These are phyloP conservation scores for Trichosporon sp. DNA, from an alignment of 1,284 basidiomycete genomes.

Conservation along the genomic window DNA sequence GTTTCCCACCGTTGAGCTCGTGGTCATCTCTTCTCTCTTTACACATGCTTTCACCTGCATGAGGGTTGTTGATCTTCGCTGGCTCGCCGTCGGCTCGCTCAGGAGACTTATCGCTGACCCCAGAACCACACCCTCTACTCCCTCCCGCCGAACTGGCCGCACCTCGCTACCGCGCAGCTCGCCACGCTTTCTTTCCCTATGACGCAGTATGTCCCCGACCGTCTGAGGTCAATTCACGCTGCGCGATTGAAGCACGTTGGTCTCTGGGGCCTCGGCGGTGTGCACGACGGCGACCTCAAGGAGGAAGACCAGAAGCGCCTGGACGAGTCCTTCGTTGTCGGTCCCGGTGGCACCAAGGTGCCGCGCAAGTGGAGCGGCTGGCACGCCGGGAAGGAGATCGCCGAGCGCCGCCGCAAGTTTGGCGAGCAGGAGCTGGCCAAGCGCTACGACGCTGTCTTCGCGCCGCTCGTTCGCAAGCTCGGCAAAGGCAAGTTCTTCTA, in stretches of 20 bases:
- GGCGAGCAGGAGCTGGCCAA: slow-evolving; percentile 44
- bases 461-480: slow-evolving; percentile 42
- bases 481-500: slow-evolving; percentile 41
- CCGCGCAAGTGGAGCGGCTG: slow-evolving; percentile 46
- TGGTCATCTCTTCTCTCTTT: no score
- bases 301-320: slow-evolving; percentile 43
- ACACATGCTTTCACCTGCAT: no score
- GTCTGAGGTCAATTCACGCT: slow-evolving; percentile 43
- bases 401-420: slow-evolving; percentile 40
- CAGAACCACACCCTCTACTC: slow-evolving; percentile 55
- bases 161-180: slow-evolving; percentile 42
- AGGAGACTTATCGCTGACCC: neutral
- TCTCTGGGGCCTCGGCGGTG: slow-evolving; percentile 51
- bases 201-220: slow-evolving; percentile 50
- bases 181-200: slow-evolving; percentile 42
- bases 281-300: slow-evolving; percentile 38
- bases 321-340: slow-evolving; percentile 43
- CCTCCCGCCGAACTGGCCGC: slow-evolving; percentile 48
- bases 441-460: slow-evolving; percentile 37
- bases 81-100: no score
- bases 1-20: no score
- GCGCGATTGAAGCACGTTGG: slow-evolving; percentile 46
- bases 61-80: no score
- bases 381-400: slow-evolving; percentile 42
- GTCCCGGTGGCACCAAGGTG: slow-evolving; percentile 46